Evolutionary conservation across 1,139 yeast genomes (phyloP), one percentile per base, ranked within the genome.

Genomic region (Saccharomyces hybrid): DNA sequence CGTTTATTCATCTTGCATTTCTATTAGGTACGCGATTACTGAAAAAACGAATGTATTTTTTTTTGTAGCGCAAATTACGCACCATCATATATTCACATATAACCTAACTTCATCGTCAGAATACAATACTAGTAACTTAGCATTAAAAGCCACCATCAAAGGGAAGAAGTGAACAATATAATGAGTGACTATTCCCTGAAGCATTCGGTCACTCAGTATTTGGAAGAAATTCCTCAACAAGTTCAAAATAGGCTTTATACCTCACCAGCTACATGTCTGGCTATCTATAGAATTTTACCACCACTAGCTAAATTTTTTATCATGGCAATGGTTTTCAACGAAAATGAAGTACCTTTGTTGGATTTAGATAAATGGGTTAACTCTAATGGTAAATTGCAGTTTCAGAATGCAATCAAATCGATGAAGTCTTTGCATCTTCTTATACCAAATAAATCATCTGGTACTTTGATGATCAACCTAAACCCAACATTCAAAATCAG

Each of bases 181-280:
- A 66, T 68, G 64, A 71, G 78, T 13, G 70, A 76, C 46, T 76
- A 77, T 56, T 72, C 79, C 53, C 80, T 84, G 71, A 84, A 83
- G 65, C 80, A 86, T 46, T 87, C 93, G 5, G 96, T 93, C 60
- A 88, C 88, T 65, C 96, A 88, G 63, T 91, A 93, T 69, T 76
- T 93, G 56, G 97, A 90, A 66, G 90, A 88, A 20, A 81, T 93
- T 16, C 96, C 98, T 1, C 89, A 85, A 64, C 76, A 85, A 6
- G 89, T 90, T 14, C 91, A 90, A 62, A 78, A 85, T 26, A 80
- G 91, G 64, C 77, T 93, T 28, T 93, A 87, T 70, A 79, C 78
- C 58, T 81, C 87, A 53, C 96, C 99, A 2, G 96, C 97, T 14
- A 89, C 99, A 55, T 91, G 98, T 67, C 75, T 93, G 51, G 95